Conservation (phyloP, 106 monocot species). For the Allium fistulosum region DNA sequence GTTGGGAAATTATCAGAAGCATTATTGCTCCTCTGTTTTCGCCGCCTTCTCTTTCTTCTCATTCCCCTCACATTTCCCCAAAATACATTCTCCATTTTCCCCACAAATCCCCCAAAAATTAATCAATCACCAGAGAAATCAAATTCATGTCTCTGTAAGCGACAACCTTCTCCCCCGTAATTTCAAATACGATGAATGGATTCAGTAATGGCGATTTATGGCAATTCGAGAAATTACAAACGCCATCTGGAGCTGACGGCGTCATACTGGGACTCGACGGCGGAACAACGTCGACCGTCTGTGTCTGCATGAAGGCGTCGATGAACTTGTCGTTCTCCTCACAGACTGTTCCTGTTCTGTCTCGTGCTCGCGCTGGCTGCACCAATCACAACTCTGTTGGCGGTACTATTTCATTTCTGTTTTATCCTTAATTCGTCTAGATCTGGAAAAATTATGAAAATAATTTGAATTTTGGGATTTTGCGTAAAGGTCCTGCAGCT, state of each 20-base stretch:
- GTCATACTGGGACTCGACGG: slow-evolving; percentile 90
- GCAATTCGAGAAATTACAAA: neutral
- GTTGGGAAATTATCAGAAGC: no score
- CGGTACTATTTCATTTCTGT: slow-evolving; percentile 27
- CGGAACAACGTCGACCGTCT: slow-evolving; percentile 91
- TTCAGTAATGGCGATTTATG: neutral
- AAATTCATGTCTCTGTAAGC: neutral
- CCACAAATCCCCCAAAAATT: neutral
- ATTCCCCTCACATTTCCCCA: neutral
- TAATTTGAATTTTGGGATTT: no score
- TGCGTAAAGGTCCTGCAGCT: no score
- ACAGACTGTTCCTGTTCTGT: slow-evolving; percentile 32
- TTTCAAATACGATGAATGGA: neutral
- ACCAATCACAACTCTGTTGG: slow-evolving; percentile 95
- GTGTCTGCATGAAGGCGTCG: slow-evolving; percentile 46
- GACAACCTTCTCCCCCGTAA: neutral
- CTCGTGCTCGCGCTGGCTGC: slow-evolving; percentile 76
- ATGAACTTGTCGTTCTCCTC: slow-evolving; percentile 10
- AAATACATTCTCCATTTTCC: neutral
- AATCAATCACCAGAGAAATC: neutral
- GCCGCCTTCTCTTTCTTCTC: no score
- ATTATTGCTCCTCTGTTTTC: no score
- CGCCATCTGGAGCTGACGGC: slow-evolving; percentile 10
- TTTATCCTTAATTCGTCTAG: neutral
- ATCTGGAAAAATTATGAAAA: no score